Percentiles rank a stretch among this genome's conserved stretches.
Evolutionary conservation across 441 rosid species (phyloP).

Genomic region (Geranium incanum): DNA sequence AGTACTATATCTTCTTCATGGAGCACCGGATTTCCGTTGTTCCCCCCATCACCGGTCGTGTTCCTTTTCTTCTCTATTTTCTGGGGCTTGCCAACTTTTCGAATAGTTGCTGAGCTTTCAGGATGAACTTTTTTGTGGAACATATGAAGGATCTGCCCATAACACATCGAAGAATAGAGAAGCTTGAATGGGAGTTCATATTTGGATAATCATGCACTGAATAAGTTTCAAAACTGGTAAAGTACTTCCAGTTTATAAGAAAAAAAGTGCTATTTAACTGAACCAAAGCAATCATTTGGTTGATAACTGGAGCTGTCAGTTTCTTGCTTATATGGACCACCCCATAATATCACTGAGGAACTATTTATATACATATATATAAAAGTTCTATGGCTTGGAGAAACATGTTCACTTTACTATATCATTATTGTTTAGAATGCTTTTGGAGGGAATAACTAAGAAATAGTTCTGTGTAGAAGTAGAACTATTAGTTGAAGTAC

Average conservation of each 20-base stretch:
- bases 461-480: constrained; percentile 9
- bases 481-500: constrained; percentile 21
- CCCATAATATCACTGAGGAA: background rate
- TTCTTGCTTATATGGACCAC: constrained; percentile 3
- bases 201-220: background rate
- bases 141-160: constrained; percentile 54
- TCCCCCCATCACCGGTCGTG: constrained; percentile 21
- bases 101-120: constrained; percentile 40
- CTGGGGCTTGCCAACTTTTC: constrained; percentile 31
- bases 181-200: background rate
- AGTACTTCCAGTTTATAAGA: background rate
- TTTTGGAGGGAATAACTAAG: no score
- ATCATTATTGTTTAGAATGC: background rate
- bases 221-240: background rate
- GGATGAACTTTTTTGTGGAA: constrained; percentile 81
- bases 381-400: constrained; percentile 4
- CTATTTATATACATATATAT: background rate
- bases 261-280: background rate
- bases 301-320: background rate
- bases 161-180: constrained; percentile 9
- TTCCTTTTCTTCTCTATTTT: constrained; percentile 36
- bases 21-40: constrained; percentile 28
- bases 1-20: constrained; percentile 31
- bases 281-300: background rate
- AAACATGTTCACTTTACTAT: background rate